phyloP scores from a whole-genome alignment of 2,329 filamentous ascomycete genomes.

The Tolypocladium cylindrosporum region DNA sequence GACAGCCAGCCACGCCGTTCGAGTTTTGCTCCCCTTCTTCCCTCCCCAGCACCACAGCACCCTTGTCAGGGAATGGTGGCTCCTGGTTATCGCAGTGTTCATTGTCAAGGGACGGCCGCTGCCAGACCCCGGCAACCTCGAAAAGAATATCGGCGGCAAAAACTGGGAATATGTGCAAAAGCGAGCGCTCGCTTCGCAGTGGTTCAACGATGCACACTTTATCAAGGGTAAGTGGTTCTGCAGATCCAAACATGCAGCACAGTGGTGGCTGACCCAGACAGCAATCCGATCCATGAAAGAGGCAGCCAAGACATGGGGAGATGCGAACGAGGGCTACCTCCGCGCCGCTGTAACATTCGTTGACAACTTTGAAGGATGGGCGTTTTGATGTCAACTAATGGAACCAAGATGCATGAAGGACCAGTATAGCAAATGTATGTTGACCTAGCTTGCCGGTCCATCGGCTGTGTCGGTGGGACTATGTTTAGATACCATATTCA shows the following conservation, averaged over 20 bases:
- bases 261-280: slow-evolving; percentile 16
- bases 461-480: not conserved
- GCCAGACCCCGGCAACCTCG: slow-evolving; percentile 57
- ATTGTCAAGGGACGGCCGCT: slow-evolving; percentile 63
- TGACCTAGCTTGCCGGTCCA: not conserved
- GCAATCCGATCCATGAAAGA: slow-evolving; percentile 66
- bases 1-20: slow-evolving; percentile 77
- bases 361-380: slow-evolving; percentile 64
- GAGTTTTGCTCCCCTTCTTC: slow-evolving; percentile 72
- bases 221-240: slow-evolving; percentile 54
- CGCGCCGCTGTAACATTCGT: slow-evolving; percentile 62
- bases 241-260: not conserved
- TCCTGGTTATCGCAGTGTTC: slow-evolving; percentile 71
- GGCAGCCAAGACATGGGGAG: slow-evolving; percentile 64
- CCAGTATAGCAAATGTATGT: not conserved
- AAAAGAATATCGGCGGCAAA: slow-evolving; percentile 47
- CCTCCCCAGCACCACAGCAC: slow-evolving; percentile 62
- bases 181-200: slow-evolving; percentile 57
- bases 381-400: slow-evolving; percentile 17
- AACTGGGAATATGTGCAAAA: slow-evolving; percentile 70
- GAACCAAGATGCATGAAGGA: not conserved
- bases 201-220: slow-evolving; percentile 68
- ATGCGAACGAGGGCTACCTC: slow-evolving; percentile 55
- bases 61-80: slow-evolving; percentile 81
- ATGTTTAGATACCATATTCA: not conserved